Evolutionary conservation across 106 monocot species (phyloP).

Genomic region (Platanthera guangdongensis): DNA sequence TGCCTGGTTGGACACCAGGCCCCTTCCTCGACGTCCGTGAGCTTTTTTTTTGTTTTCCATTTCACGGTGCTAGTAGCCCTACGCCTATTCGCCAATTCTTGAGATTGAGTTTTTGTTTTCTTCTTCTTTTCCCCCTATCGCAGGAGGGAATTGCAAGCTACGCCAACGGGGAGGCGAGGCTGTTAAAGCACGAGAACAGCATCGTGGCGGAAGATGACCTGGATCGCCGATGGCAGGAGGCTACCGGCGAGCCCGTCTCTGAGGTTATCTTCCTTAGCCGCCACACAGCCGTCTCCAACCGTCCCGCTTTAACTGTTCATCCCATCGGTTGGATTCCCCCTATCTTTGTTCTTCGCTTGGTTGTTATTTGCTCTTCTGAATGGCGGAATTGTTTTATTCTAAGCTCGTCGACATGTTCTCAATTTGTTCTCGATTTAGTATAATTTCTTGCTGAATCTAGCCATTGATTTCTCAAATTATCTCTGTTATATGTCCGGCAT

Average conservation of each 20-base stretch:
- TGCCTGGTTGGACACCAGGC: constrained; percentile 84
- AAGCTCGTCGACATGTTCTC: too few relatives aligned
- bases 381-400: too few relatives aligned
- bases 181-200: constrained; percentile 62
- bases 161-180: constrained; percentile 54
- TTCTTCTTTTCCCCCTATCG: not conserved
- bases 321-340: constrained; percentile 55
- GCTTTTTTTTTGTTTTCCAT: not conserved
- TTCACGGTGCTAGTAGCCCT: not conserved
- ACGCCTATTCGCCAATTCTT: not conserved
- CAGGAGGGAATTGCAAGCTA: constrained; percentile 64
- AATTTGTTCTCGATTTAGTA: too few relatives aligned
- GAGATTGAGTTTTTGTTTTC: not conserved
- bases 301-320: constrained; percentile 91
- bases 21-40: constrained; percentile 38
- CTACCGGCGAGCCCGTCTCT: constrained; percentile 64
- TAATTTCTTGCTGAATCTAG: too few relatives aligned
- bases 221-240: constrained; percentile 72
- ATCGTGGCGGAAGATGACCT: constrained; percentile 85
- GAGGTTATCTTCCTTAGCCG: constrained; percentile 93
- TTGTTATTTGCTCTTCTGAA: too few relatives aligned
- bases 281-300: constrained; percentile 69
- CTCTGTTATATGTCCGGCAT: not conserved
- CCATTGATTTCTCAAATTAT: not conserved
- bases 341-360: not conserved